A percentile compares a stretch with the other conserved stretches of the same genome.
These are phyloP conservation scores for Teunomyces panamensis DNA, from an alignment of 805 yeast species.

Conservation along the genomic window DNA sequence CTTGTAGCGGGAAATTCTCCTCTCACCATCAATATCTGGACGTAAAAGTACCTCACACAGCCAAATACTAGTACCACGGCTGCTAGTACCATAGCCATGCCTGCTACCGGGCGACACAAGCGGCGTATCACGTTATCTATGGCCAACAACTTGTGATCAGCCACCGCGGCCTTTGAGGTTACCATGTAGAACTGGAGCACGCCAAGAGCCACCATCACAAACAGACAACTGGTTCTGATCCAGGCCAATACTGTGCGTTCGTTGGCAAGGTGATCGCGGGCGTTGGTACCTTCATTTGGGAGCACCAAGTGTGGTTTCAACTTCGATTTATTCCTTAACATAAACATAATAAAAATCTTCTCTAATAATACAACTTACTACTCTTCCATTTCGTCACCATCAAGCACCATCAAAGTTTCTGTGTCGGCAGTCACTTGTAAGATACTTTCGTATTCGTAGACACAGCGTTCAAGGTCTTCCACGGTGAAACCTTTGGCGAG, in stretches of 20 bases:
- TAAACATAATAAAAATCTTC: neutral
- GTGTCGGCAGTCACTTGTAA: slow-evolving; percentile 78
- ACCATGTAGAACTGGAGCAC: slow-evolving; percentile 23
- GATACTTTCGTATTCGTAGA: slow-evolving; percentile 67
- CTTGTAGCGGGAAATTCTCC: slow-evolving; percentile 25
- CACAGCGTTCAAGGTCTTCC: slow-evolving; percentile 70
- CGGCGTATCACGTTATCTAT: neutral
- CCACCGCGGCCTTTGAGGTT: slow-evolving; percentile 9
- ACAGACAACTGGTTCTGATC: slow-evolving; percentile 23
- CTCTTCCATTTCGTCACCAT: slow-evolving; percentile 24
- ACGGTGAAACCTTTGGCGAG: slow-evolving; percentile 82
- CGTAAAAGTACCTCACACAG: slow-evolving; percentile 20
- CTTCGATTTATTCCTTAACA: no score
- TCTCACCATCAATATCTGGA: slow-evolving; percentile 19
- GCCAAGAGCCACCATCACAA: slow-evolving; percentile 22
- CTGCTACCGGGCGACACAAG: slow-evolving; percentile 15
- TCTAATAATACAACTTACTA: slow-evolving; percentile 5
- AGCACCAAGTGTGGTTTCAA: neutral
- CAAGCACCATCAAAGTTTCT: slow-evolving; percentile 57
- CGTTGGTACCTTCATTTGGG: slow-evolving; percentile 30
- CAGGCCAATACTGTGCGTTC: slow-evolving; percentile 33
- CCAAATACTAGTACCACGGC: slow-evolving; percentile 20
- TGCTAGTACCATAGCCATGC: slow-evolving; percentile 15
- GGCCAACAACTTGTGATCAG: neutral
- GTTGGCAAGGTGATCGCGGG: slow-evolving; percentile 39